These are phyloP conservation scores for Leucosporidium scottii DNA, from an alignment of 768 basidiomycete species.

Conservation along the genomic window DNA sequence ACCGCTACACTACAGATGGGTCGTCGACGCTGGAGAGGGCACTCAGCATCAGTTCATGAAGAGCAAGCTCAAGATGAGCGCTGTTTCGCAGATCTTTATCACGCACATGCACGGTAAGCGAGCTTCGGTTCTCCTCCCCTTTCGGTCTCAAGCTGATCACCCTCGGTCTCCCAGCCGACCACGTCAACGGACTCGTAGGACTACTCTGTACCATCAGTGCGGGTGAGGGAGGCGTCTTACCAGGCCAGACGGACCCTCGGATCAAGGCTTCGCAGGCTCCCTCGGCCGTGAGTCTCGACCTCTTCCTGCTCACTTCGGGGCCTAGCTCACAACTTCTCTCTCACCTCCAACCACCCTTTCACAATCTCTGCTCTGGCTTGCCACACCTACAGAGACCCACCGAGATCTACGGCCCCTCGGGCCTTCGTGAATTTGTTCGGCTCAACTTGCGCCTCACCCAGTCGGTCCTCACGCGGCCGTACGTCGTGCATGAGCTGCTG, in stretches of 20 bases:
- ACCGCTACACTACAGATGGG: neutral
- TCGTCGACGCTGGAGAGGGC: constrained; percentile 34
- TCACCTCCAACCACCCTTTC: neutral
- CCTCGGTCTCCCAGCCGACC: constrained; percentile 14
- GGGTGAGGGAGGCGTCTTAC: constrained; percentile 18
- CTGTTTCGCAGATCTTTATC: constrained; percentile 64
- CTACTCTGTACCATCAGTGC: constrained; percentile 26
- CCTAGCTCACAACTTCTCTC: neutral
- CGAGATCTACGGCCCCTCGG: constrained; percentile 72
- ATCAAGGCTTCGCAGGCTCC: neutral
- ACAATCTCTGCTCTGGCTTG: neutral
- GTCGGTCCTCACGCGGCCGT: constrained; percentile 55
- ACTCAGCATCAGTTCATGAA: constrained; percentile 36
- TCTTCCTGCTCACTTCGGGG: neutral
- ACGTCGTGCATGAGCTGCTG: constrained; percentile 72
- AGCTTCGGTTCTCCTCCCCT: constrained; percentile 65
- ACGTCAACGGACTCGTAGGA: constrained; percentile 26
- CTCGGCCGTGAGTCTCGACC: neutral
- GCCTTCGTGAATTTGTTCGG: constrained; percentile 67
- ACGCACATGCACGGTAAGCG: constrained; percentile 84
- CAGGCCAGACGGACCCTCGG: constrained; percentile 10
- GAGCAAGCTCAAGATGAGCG: constrained; percentile 52
- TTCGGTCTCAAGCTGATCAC: constrained; percentile 40
- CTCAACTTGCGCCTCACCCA: constrained; percentile 62
- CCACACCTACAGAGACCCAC: constrained; percentile 48